Conservation (phyloP, 1,139 yeast species). For the Saccharomyces hybrid region DNA sequence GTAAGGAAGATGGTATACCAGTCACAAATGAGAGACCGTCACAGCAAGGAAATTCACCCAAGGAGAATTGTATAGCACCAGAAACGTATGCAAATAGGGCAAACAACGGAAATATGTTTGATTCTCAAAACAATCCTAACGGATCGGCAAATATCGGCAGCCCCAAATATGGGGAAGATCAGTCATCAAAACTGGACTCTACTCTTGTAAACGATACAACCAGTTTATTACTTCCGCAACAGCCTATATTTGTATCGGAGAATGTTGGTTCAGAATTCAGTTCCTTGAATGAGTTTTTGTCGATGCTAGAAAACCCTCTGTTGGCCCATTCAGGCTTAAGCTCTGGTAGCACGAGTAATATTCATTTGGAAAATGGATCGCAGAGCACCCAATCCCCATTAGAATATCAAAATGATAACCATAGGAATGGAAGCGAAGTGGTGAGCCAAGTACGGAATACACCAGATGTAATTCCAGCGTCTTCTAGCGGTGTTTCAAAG, state of each 20-base stretch:
- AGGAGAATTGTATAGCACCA: background rate
- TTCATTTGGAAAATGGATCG: background rate
- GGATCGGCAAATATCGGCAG: background rate
- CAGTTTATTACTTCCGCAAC: slow-evolving; percentile 35
- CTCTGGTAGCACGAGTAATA: slow-evolving; percentile 1
- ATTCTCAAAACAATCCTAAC: background rate
- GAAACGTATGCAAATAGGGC: background rate
- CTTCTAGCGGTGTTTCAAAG: background rate
- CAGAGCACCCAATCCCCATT: background rate
- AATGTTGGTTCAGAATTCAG: slow-evolving; percentile 92
- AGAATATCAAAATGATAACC: slow-evolving; percentile 9
- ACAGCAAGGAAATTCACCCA: background rate
- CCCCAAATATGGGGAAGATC: background rate
- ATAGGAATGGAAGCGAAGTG: slow-evolving; percentile 6
- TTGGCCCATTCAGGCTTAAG: slow-evolving; percentile 5
- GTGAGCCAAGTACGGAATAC: slow-evolving; percentile 6
- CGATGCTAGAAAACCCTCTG: slow-evolving; percentile 84
- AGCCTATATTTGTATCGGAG: slow-evolving; percentile 77
- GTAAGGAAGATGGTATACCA: slow-evolving; percentile 55
- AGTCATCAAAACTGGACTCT: background rate
- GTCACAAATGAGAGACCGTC: background rate
- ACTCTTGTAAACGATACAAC: background rate
- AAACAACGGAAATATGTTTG: background rate
- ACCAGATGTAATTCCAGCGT: slow-evolving; percentile 5
- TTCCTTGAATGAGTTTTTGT: slow-evolving; percentile 78